These are phyloP conservation scores for Rhizoclosmatium globosum DNA, from an alignment of 192 early-diverging fungal genomes.

Conservation along the genomic window DNA sequence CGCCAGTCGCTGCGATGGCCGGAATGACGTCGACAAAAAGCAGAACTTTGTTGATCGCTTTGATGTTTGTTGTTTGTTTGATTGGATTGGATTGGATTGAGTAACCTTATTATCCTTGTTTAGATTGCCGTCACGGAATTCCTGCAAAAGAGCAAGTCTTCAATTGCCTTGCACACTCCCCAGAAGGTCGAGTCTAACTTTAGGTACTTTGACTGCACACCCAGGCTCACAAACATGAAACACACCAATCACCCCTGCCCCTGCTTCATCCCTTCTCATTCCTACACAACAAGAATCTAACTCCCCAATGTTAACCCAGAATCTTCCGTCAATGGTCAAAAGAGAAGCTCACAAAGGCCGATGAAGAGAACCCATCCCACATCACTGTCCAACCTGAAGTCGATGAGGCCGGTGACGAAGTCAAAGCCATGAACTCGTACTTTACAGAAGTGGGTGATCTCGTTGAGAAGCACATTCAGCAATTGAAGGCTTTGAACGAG, in stretches of 20 bases:
- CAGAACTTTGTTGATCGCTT: conserved; percentile 40
- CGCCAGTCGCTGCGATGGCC: neutral
- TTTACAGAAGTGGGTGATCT: conserved; percentile 53
- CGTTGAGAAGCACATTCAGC: conserved; percentile 45
- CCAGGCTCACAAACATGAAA: neutral
- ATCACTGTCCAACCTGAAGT: conserved; percentile 64
- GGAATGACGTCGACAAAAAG: conserved; percentile 8
- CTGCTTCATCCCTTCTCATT: neutral
- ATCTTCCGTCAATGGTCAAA: conserved; percentile 58
- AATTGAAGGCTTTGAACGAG: conserved; percentile 54
- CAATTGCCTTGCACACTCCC: conserved; percentile 55
- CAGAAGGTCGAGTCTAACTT: conserved; percentile 54
- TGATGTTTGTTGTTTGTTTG: conserved; percentile 25
- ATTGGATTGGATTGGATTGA: neutral
- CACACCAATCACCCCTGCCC: neutral
- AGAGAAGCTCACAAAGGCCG: conserved; percentile 50
- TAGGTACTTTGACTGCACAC: conserved; percentile 17
- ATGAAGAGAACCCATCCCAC: conserved; percentile 42
- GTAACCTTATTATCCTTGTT: neutral
- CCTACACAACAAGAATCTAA: neutral
- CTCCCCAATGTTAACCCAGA: conserved; percentile 34
- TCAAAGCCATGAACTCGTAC: conserved; percentile 53
- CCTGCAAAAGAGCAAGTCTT: conserved; percentile 29
- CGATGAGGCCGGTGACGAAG: conserved; percentile 57
- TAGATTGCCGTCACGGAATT: conserved; percentile 41